A percentile compares a stretch with the other conserved stretches of the same genome.
phyloP scores from a whole-genome alignment of 2,329 filamentous ascomycete species.

The Alternaria gansuensis region DNA sequence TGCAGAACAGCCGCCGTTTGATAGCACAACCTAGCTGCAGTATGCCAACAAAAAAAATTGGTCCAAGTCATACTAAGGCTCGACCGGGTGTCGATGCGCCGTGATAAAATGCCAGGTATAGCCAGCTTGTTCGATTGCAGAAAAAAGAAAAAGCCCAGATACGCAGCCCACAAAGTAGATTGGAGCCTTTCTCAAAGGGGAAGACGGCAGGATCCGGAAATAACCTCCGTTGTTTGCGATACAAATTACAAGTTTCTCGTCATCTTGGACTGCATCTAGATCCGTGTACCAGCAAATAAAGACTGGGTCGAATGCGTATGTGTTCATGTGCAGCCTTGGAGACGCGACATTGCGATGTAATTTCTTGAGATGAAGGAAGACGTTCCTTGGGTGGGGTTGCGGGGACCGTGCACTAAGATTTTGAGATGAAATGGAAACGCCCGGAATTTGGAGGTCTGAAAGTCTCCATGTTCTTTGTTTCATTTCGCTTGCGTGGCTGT shows the following conservation, averaged over 20 bases:
- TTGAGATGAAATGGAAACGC: conserved; percentile 36
- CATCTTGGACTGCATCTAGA: conserved; percentile 2
- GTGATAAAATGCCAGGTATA: conserved; percentile 19
- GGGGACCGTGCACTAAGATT: conserved; percentile 40
- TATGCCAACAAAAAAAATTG: conserved; percentile 8
- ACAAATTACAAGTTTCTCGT: not conserved
- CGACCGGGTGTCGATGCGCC: conserved; percentile 14
- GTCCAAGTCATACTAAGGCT: conserved; percentile 13
- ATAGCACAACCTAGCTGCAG: conserved; percentile 7
- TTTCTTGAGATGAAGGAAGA: conserved; percentile 46
- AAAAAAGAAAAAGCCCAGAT: conserved; percentile 13
- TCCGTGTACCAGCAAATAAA: conserved; percentile 13
- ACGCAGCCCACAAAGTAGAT: conserved; percentile 9
- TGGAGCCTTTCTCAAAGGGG: conserved; percentile 11
- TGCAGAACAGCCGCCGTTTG: conserved; percentile 12
- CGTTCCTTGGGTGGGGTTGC: conserved; percentile 33
- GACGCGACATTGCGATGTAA: conserved; percentile 43
- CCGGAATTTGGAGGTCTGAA: conserved; percentile 38
- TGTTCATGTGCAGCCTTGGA: conserved; percentile 17
- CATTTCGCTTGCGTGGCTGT: conserved; percentile 51
- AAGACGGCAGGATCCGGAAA: conserved; percentile 11
- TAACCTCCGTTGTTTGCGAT: conserved; percentile 5
- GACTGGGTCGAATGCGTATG: conserved; percentile 22
- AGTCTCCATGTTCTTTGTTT: conserved; percentile 30
- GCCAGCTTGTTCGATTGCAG: conserved; percentile 7